Evolutionary conservation across 306 rosid species (phyloP), one percentile per base, ranked within the genome.

Genomic region (Dicorynia guianensis): DNA sequence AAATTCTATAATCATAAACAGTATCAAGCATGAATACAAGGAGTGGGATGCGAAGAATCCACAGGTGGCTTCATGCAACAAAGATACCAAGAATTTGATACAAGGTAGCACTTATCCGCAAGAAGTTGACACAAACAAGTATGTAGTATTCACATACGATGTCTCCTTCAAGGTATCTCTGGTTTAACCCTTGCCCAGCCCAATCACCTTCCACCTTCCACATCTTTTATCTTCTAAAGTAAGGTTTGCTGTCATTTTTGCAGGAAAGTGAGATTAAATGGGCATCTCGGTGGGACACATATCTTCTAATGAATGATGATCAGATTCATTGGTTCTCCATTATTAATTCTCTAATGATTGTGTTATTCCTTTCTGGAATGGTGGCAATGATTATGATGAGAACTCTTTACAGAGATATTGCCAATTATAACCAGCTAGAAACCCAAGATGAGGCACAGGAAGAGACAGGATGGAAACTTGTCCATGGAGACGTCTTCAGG

Each of bases 341-440:
- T 13, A 76, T 89, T 33, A 89, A 89, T 60, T 89, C 94, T 76
- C 74, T 89, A 67, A 89, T 89, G 94, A 89, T 89, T 79, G 94
- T 89, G 33, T 91, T 89, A 58, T 89, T 89, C 77, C 90, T 89
- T 63, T 89, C 94, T 56, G 94, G 94, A 58, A 89, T 89, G 94
- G 88, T 89, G 85, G 94, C 94, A 48, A 89, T 89, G 94, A 89
- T 87, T 76, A 89, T 85, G 91, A 89, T 89, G 94, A 89, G 94
- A 83, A 89, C 94, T 52, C 78, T 89, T 58, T 89, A 87, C 80
- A 79, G 85, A 85, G 94, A 89, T 79, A 89, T 89, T 62, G 84
- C 94, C 76, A 89, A 89, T 76, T 89, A 89, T 75, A 89, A 89
- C 77, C 94, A 89, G 64, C 80, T 89, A 78, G 94, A 87, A 43